Base-by-base conservation (phyloP, 1,139 yeast species). In the Sugiyamaella castrensis region DNA sequence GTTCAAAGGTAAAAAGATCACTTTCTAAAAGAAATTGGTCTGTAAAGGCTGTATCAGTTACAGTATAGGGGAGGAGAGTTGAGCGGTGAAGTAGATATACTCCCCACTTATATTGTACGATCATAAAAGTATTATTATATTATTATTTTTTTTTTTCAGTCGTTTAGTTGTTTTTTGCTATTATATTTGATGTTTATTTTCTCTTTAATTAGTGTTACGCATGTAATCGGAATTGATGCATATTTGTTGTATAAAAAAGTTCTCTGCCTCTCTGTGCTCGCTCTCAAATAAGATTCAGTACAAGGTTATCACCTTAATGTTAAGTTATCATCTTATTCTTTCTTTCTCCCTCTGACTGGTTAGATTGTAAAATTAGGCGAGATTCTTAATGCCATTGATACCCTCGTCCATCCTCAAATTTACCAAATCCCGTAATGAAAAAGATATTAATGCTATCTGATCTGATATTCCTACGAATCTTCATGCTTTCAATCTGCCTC, bases 1-100 rank as follows among this genome's bases (percentile, higher is more conserved):
- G 40, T 70, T 70, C 64, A 57, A 61, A 56, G 72, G 72, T 47
- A 66, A 59, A 58, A 69, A 69, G 65, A 65, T 58, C 44, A 67
- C 71, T 31, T 70, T 70, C 37, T 42, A 42, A 42, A 28, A 16
- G 39, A 16, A 13, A 37, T 24, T 27, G 40, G 5, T 8, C 13
- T 37, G 19, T 37, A 37, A 27, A 37, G 16, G 11, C 24, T 35
- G 27, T 16, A 13, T 10, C 15, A 16, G 4, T 16, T 16, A n/a
- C 19, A 33, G 28, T 41, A 38, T 41, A 41, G 24, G 5, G 24
- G 24, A 19, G 24, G 24, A 31, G 34, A n/a, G 12, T 13, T n/a
- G 34, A 3, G 34, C 4, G 34, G 15, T 5, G 13, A 13, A 13
- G 12, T 31, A n/a, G 12, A 31, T n/a, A n/a, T 4, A 3, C 3